Evolutionary conservation across 1,284 basidiomycete genomes (phyloP).

Genomic region (Termitomyces sp.): DNA sequence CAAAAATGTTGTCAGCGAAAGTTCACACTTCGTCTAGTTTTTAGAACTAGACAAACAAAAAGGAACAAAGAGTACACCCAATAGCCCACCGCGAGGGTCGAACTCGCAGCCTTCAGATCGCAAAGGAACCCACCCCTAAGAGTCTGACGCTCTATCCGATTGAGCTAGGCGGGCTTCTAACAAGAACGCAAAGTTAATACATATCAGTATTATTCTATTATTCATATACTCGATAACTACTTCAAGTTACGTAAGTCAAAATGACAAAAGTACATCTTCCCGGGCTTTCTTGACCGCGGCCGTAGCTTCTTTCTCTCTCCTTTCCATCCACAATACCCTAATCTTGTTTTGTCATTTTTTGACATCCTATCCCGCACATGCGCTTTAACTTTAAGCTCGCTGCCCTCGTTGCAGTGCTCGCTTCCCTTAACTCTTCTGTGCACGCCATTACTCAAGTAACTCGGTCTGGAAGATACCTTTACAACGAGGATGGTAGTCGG

Average conservation of each 20-base stretch:
- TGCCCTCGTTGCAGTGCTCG: slow-evolving; percentile 27
- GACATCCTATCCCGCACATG: slow-evolving; percentile 18
- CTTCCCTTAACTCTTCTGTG: slow-evolving; percentile 31
- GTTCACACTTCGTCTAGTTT: no score
- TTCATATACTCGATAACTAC: no score
- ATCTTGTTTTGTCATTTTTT: neutral
- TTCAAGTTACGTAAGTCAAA: neutral
- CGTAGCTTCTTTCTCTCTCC: slow-evolving; percentile 7
- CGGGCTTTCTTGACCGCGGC: slow-evolving; percentile 4
- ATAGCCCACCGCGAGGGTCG: slow-evolving; percentile 90
- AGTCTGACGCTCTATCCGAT: slow-evolving; percentile 87
- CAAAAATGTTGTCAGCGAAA: no score
- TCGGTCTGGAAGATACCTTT: slow-evolving; percentile 75
- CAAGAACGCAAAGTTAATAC: no score
- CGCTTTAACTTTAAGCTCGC: slow-evolving; percentile 22
- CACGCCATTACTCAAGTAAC: slow-evolving; percentile 55
- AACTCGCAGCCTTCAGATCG: slow-evolving; percentile 86
- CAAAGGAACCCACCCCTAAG: slow-evolving; percentile 32
- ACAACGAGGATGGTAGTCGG: slow-evolving; percentile 62
- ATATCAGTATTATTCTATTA: no score
- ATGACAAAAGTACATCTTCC: neutral
- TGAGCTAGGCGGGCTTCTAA: slow-evolving; percentile 82
- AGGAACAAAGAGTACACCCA: no score
- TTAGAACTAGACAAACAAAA: neutral
- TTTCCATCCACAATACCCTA: slow-evolving; percentile 1